Evolutionary conservation across 1,284 basidiomycete species (phyloP), one percentile per base, ranked within the genome.

Genomic region (Ganoderma sp.): DNA sequence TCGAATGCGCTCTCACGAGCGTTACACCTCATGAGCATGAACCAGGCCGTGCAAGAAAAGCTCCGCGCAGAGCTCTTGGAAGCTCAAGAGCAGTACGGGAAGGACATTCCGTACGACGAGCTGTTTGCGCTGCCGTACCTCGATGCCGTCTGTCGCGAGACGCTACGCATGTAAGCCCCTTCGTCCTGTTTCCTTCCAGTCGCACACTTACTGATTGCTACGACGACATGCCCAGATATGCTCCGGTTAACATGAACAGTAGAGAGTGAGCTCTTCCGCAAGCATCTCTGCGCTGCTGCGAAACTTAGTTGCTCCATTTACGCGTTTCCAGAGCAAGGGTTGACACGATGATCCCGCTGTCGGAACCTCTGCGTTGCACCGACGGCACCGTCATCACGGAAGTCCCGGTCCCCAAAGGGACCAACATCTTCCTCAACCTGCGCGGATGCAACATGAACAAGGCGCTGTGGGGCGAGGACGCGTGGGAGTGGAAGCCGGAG

Each of bases 381-480:
- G 69, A 75, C 61, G 84, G 84, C 0, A 67, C 79, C 48, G 66
- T 73, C 0, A 77, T 84, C 2, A 74, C 80, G 41, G 77, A 78
- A 32, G 74, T 89, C 19, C 67, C 79, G 0, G 75, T 84, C 9
- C 72, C 75, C 32, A 84, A 85, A 71, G 87, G 85, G 3, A 84
- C 87, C 64, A 72, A 74, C 0, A 67, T 88, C 0, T 65, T 83
- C 19, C 78, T 88, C 34, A 84, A 87, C 2, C 84, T 88, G 15
- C 68, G 81, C 1, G 76, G 79, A 0, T 72, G 87, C 58, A 88
- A 90, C 72, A 73, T 79, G 6, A 75, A 79, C 48, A 82, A 80
- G 68, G 76, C 79, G 3, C 77, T 88, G 4, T 90, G 88, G 88
- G 88, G 88, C 7, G 80, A 83, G 52, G 87, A 89, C 73, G 82